Evolutionary conservation across 352 stramenopile genomes (phyloP).

Genomic region (Pythium periplocum): DNA sequence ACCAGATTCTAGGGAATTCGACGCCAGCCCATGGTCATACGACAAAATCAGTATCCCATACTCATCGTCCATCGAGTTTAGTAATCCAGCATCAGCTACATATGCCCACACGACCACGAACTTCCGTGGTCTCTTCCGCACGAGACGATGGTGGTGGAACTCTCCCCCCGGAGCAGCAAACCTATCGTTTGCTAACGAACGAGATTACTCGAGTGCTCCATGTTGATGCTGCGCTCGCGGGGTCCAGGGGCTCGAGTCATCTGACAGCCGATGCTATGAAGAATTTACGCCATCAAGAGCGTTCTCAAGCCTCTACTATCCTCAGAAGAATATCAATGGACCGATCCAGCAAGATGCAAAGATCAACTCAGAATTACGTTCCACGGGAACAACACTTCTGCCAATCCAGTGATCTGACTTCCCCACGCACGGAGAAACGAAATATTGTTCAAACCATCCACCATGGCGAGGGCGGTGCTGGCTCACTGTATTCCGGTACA

Average conservation of each 20-base stretch:
- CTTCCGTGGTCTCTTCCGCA: slow-evolving; percentile 1
- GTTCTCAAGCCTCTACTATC: slow-evolving; percentile 8
- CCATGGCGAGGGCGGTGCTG: neutral
- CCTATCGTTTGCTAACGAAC: slow-evolving; percentile 47
- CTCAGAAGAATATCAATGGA: slow-evolving; percentile 3
- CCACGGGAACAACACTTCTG: slow-evolving; percentile 6
- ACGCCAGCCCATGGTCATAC: no score
- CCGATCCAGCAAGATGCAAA: slow-evolving; percentile 2
- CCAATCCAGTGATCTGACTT: slow-evolving; percentile 15
- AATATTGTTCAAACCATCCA: slow-evolving; percentile 8
- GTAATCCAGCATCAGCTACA: slow-evolving; percentile 55
- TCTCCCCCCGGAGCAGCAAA: slow-evolving; percentile 7
- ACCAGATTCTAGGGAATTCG: slow-evolving; percentile 5
- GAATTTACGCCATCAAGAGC: slow-evolving; percentile 14
- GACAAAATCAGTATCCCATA: neutral
- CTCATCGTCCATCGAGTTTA: slow-evolving; percentile 31
- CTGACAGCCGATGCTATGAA: slow-evolving; percentile 12
- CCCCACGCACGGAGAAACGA: slow-evolving; percentile 9
- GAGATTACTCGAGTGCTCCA: slow-evolving; percentile 44
- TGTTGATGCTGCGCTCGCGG: slow-evolving; percentile 27
- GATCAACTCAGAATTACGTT: slow-evolving; percentile 3
- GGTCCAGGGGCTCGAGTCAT: slow-evolving; percentile 7
- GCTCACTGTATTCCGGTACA: slow-evolving; percentile 13
- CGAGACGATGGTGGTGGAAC: no score
- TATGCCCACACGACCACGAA: slow-evolving; percentile 5